Conservation (phyloP, 768 basidiomycete genomes). For the Antrodiella citrinella region DNA sequence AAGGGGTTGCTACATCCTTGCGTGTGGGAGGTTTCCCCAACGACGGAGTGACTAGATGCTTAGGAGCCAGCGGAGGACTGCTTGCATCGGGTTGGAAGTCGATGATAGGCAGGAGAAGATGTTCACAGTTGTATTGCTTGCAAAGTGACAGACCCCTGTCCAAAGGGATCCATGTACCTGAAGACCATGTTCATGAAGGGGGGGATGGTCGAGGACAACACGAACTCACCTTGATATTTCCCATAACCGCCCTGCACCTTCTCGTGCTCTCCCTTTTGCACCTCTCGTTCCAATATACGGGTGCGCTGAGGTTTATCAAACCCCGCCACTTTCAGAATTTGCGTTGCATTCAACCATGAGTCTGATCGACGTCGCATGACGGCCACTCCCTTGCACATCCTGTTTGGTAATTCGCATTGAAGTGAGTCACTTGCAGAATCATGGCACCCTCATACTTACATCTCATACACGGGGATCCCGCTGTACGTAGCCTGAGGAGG, state of each 20-base stretch:
- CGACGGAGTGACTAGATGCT: conserved; percentile 80
- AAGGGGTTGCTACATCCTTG: conserved; percentile 27
- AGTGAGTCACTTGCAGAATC: no score
- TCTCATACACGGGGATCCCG: conserved; percentile 88
- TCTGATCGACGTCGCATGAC: conserved; percentile 96
- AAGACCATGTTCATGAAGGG: background rate
- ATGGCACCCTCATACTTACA: conserved; percentile 52
- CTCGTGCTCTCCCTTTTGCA: conserved; percentile 98
- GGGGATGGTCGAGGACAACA: background rate
- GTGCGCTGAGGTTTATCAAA: conserved; percentile 99
- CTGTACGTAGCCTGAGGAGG: conserved; percentile 75
- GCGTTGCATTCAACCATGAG: conserved; percentile 98
- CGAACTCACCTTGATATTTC: conserved; percentile 89
- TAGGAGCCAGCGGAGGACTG: conserved; percentile 92
- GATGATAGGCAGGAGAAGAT: conserved; percentile 82
- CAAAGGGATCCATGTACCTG: conserved; percentile 98
- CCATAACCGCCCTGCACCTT: conserved; percentile 99
- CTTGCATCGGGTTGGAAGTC: conserved; percentile 87
- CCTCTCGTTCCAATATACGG: conserved; percentile 92
- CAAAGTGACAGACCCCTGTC: conserved; percentile 81
- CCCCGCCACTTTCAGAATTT: conserved; percentile 97
- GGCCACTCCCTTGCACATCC: conserved; percentile 93
- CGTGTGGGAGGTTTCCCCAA: conserved; percentile 38
- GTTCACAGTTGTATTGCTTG: conserved; percentile 89
- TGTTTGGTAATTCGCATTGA: no score